These are phyloP conservation scores for Carex myosuroides DNA, from an alignment of 176 grass and related monocot species.

Conservation along the genomic window DNA sequence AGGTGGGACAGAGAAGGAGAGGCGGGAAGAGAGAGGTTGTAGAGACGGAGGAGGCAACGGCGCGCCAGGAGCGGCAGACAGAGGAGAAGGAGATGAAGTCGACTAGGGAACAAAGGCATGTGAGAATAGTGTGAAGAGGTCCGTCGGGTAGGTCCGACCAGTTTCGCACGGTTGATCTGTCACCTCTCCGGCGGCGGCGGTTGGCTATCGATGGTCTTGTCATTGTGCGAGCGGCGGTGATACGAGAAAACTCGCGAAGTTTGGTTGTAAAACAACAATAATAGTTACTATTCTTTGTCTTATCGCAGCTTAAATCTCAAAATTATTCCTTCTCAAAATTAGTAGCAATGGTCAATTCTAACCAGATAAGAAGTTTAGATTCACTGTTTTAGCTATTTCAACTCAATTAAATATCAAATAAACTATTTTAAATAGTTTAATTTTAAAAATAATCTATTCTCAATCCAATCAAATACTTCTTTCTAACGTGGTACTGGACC, in stretches of 20 bases:
- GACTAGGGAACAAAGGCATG: background rate
- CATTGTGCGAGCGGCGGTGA: background rate
- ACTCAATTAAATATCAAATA: no score
- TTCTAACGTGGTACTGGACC: no score
- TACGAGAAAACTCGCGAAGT: background rate
- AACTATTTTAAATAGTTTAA: no score
- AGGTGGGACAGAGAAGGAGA: constrained; percentile 4
- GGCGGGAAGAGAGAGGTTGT: constrained; percentile 1
- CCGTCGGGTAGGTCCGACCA: constrained; percentile 13
- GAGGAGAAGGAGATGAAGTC: constrained; percentile 18
- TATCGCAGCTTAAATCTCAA: no score
- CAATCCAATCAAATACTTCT: no score
- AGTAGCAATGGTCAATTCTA: no score
- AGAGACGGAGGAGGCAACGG: background rate
- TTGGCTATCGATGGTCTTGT: background rate
- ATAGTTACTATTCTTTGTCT: no score
- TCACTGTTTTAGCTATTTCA: no score
- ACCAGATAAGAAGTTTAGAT: no score
- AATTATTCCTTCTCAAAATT: no score
- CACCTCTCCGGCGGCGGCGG: background rate
- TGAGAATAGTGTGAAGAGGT: constrained; percentile 9
- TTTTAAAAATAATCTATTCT: no score
- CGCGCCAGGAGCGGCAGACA: constrained; percentile 19
- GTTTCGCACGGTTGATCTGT: background rate
- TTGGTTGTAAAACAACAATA: no score